A percentile compares a stretch with the other conserved stretches of the same genome.
phyloP scores from a whole-genome alignment of 305 asterid species.

The Euphrasia arctica region DNA sequence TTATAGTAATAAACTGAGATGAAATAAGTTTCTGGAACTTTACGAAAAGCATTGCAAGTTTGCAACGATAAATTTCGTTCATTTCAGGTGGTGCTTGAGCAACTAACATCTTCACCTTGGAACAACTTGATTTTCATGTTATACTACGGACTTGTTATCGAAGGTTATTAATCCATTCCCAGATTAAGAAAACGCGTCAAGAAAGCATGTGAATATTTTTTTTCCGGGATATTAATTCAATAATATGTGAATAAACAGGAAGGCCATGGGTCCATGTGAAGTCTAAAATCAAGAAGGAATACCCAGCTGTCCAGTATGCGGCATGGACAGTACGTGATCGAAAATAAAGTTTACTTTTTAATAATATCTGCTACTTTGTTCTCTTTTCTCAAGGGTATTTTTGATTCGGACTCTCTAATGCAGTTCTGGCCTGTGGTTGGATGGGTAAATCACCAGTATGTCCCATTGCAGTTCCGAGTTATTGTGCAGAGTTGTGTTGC shows the following conservation, averaged over 20 bases:
- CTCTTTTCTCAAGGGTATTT: not conserved
- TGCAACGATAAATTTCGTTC: conserved; percentile 11
- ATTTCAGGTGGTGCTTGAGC: conserved; percentile 89
- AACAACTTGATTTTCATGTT: conserved; percentile 91
- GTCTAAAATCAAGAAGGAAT: conserved; percentile 82
- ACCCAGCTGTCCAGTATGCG: conserved; percentile 72
- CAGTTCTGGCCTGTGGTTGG: conserved; percentile 99
- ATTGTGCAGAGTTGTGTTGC: conserved; percentile 75
- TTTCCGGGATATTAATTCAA: not conserved
- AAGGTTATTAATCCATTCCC: conserved; percentile 50
- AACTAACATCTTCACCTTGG: conserved; percentile 81
- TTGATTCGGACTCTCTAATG: conserved; percentile 14
- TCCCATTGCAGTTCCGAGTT: conserved; percentile 92
- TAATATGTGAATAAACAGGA: conserved; percentile 40
- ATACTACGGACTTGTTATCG: conserved; percentile 76
- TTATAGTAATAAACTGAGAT: no score
- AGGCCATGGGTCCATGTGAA: conserved; percentile 84
- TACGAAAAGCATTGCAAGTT: not conserved
- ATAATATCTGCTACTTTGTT: not conserved
- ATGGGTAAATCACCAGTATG: conserved; percentile 86
- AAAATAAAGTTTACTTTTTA: not conserved
- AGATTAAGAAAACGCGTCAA: not conserved
- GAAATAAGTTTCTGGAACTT: conserved; percentile 2
- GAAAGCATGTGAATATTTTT: not conserved
- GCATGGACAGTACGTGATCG: conserved; percentile 68